Evolutionary conservation across 768 basidiomycete genomes (phyloP).

Genomic region (Chalciporus chontae): DNA sequence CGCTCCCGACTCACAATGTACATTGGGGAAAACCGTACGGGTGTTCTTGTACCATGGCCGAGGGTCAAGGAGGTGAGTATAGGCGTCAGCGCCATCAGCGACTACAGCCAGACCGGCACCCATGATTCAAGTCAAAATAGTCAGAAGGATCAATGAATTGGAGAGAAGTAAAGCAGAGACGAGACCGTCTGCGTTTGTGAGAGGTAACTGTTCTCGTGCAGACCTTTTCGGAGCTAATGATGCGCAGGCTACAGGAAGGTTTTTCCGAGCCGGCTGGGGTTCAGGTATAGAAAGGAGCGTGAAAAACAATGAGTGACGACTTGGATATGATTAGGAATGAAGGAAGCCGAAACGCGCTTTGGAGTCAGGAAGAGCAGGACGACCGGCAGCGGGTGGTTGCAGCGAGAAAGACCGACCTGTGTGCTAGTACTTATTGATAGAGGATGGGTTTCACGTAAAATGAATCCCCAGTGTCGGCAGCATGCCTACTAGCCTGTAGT

Average conservation of each 20-base stretch:
- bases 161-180: not conserved
- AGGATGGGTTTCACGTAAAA: constrained; percentile 1
- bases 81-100: constrained; percentile 33
- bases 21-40: constrained; percentile 33
- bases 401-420: constrained; percentile 4
- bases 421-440: too few relatives aligned
- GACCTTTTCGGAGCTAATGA: not conserved
- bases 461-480: not conserved
- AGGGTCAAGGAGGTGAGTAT: constrained; percentile 54
- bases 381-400: not conserved
- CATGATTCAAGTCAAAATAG: constrained; percentile 38
- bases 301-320: constrained; percentile 2
- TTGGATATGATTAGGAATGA: not conserved
- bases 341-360: not conserved
- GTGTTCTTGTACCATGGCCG: constrained; percentile 70
- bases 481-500: too few relatives aligned
- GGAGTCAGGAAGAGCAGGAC: not conserved
- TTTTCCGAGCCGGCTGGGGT: not conserved
- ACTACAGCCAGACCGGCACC: constrained; percentile 49
- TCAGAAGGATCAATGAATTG: not conserved
- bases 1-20: not conserved
- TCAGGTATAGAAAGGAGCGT: not conserved
- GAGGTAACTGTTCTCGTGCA: not conserved
- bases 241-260: not conserved
- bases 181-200: not conserved